Evolutionary conservation across 805 yeast species (phyloP).

Genomic region (Wilhelminamyces savonicus): DNA sequence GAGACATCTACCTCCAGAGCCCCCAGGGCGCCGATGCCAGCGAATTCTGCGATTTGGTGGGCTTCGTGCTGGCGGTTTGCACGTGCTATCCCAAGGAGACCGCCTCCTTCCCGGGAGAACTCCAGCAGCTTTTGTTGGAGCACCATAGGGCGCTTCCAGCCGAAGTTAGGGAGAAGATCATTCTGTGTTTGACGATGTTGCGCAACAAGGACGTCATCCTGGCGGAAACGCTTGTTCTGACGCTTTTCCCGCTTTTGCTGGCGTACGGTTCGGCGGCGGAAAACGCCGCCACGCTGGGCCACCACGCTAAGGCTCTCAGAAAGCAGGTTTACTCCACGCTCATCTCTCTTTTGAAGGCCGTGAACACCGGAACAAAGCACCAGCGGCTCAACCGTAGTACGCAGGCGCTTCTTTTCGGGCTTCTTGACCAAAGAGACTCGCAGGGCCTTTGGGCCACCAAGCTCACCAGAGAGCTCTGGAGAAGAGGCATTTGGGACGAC

Average conservation of each 20-base stretch:
- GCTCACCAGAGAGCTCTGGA: slow-evolving; percentile 91
- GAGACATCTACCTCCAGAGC: slow-evolving; percentile 79
- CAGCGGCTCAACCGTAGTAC: slow-evolving; percentile 85
- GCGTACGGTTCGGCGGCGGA: slow-evolving; percentile 48
- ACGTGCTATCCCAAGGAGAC: slow-evolving; percentile 88
- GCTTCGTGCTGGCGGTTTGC: slow-evolving; percentile 90
- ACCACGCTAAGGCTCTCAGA: slow-evolving; percentile 76
- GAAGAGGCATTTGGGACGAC: slow-evolving; percentile 98
- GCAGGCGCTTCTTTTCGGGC: slow-evolving; percentile 85
- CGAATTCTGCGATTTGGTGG: slow-evolving; percentile 76
- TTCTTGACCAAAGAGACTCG: slow-evolving; percentile 68
- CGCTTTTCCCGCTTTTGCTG: slow-evolving; percentile 78
- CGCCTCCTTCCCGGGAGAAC: slow-evolving; percentile 72
- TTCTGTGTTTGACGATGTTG: slow-evolving; percentile 83
- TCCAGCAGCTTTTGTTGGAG: slow-evolving; percentile 58
- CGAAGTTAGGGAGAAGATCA: slow-evolving; percentile 86
- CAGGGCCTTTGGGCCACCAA: slow-evolving; percentile 96
- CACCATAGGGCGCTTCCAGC: slow-evolving; percentile 79
- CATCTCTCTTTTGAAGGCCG: slow-evolving; percentile 69
- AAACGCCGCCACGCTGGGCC: slow-evolving; percentile 32
- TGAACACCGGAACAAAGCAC: slow-evolving; percentile 83
- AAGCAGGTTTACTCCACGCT: slow-evolving; percentile 76
- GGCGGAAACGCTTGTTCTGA: slow-evolving; percentile 76
- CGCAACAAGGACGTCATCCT: slow-evolving; percentile 76
- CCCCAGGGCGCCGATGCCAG: slow-evolving; percentile 52